These are phyloP conservation scores for Hanseniaspora sp. DNA, from an alignment of 1,139 yeast genomes.

Conservation along the genomic window DNA sequence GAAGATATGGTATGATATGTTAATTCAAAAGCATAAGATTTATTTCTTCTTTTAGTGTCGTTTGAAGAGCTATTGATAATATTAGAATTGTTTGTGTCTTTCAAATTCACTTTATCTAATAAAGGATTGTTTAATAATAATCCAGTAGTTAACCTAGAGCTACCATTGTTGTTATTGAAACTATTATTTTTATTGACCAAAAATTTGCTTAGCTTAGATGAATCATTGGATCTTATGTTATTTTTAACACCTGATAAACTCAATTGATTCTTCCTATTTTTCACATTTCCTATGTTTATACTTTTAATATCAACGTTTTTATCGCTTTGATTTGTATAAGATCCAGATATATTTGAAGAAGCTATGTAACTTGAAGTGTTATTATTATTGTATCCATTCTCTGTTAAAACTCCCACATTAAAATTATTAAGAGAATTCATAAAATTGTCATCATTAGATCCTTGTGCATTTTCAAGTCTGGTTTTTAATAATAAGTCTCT, in stretches of 20 bases:
- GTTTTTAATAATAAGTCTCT: constrained; percentile 8
- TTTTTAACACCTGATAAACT: constrained; percentile 14
- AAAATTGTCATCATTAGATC: neutral
- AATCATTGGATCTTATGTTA: constrained; percentile 1
- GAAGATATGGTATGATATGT: constrained; percentile 63
- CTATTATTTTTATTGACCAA: neutral
- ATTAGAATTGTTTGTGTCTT: neutral
- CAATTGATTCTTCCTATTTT: neutral
- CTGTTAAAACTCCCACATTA: neutral
- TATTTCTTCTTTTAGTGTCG: constrained; percentile 12
- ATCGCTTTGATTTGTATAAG: neutral
- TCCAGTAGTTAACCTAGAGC: constrained; percentile 9
- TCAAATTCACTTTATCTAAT: neutral
- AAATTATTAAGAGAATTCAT: neutral
- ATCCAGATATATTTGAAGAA: neutral
- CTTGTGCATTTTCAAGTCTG: neutral
- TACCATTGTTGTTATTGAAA: neutral
- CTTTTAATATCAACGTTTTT: constrained; percentile 5
- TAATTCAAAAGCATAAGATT: constrained; percentile 36
- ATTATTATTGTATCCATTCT: neutral
- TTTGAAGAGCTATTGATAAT: neutral
- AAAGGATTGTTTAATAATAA: constrained; percentile 2
- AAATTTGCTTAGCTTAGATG: neutral
- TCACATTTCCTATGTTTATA: constrained; percentile 3
- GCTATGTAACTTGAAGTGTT: neutral